Evolutionary conservation across 495 filamentous ascomycete genomes (phyloP).

Genomic region (Copromyces sp.): DNA sequence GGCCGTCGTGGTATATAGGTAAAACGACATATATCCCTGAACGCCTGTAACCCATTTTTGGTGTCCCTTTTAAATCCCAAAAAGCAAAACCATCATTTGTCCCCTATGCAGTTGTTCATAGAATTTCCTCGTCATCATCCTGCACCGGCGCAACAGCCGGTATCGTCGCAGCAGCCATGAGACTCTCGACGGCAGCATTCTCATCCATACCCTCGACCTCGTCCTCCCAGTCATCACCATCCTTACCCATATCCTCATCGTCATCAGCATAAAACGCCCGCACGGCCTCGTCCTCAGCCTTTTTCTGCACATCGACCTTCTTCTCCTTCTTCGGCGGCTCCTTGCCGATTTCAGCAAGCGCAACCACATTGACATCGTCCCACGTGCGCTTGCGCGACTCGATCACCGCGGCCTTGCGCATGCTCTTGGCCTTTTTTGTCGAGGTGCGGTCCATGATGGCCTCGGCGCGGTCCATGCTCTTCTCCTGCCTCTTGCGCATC

Average conservation of each 20-base stretch:
- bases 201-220: conserved; percentile 4
- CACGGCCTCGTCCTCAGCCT: conserved; percentile 15
- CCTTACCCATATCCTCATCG: conserved; percentile 18
- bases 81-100: not conserved
- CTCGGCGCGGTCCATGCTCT: conserved; percentile 64
- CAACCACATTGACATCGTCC: conserved; percentile 49
- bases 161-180: not conserved
- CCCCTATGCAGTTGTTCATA: not conserved
- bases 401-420: conserved; percentile 49
- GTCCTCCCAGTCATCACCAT: not conserved
- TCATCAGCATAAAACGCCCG: conserved; percentile 15
- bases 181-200: not conserved
- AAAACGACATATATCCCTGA: not conserved
- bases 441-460: conserved; percentile 57
- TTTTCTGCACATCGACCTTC: conserved; percentile 3
- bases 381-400: conserved; percentile 43
- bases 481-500: conserved; percentile 58
- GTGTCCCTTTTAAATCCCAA: not conserved
- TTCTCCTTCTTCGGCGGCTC: conserved; percentile 6
- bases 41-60: not conserved
- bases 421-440: conserved; percentile 59
- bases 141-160: not conserved
- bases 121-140: conserved; percentile 16
- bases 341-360: not conserved
- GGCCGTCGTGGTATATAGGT: not conserved